phyloP scores from a whole-genome alignment of 2,329 filamentous ascomycete species.

The Clonostachys byssicola region DNA sequence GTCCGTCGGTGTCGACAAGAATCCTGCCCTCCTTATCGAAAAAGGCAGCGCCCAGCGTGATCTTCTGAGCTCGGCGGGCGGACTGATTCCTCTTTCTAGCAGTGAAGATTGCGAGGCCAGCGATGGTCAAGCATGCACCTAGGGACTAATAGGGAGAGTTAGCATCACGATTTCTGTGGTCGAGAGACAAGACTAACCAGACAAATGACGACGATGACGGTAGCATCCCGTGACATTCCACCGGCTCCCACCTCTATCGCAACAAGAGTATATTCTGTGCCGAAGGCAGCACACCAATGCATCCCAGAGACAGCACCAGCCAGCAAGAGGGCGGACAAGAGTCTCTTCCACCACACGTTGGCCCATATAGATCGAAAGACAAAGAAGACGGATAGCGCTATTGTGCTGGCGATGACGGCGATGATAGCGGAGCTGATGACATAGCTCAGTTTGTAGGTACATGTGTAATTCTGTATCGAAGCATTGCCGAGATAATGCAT shows the following conservation, averaged over 20 bases:
- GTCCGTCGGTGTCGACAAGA: conserved; percentile 65
- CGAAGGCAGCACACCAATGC: conserved; percentile 78
- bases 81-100: conserved; percentile 47
- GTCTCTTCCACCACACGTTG: conserved; percentile 72
- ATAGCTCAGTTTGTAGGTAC: conserved; percentile 54
- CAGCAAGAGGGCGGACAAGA: conserved; percentile 61
- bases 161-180: too few species aligned
- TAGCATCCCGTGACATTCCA: conserved; percentile 54
- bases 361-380: conserved; percentile 75
- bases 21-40: conserved; percentile 65
- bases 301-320: conserved; percentile 77
- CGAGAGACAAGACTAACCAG: conserved; percentile 43
- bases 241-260: conserved; percentile 17
- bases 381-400: conserved; percentile 74
- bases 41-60: conserved; percentile 55
- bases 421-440: conserved; percentile 69
- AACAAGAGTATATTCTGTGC: conserved; percentile 62
- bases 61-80: conserved; percentile 56
- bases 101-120: conserved; percentile 48
- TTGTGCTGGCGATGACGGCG: conserved; percentile 65
- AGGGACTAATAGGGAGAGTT: conserved; percentile 41
- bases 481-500: conserved; percentile 88
- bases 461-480: conserved; percentile 73
- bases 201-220: conserved; percentile 69
- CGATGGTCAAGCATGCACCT: conserved; percentile 56